phyloP scores from a whole-genome alignment of 306 rosid genomes.

The Betula pendula region DNA sequence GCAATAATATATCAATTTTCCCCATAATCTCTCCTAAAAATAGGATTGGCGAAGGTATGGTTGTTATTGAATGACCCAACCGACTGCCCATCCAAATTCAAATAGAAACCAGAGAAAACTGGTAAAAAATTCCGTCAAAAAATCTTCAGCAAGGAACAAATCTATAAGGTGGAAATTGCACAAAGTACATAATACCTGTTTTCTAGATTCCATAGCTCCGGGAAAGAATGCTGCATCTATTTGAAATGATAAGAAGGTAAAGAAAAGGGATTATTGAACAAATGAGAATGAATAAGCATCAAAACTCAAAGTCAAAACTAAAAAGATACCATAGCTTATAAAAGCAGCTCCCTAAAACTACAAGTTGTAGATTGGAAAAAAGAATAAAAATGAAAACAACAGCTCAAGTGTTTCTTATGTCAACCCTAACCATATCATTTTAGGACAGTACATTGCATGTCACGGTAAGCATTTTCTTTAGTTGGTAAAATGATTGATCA shows the following conservation, averaged over 20 bases:
- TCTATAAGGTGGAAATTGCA: slow-evolving; percentile 17
- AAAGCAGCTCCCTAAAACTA: slow-evolving; percentile 2
- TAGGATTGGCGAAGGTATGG: not conserved
- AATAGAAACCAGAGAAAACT: not conserved
- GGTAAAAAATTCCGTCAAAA: not conserved
- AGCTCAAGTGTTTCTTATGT: slow-evolving; percentile 8
- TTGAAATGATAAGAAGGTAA: slow-evolving; percentile 25
- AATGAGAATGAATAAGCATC: slow-evolving; percentile 9
- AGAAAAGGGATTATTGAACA: slow-evolving; percentile 20
- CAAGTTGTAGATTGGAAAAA: not conserved
- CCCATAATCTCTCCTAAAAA: not conserved
- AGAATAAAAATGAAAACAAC: not conserved
- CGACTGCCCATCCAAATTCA: not conserved
- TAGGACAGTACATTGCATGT: not conserved
- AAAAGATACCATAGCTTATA: not conserved
- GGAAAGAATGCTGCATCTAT: slow-evolving; percentile 75
- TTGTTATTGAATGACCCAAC: not conserved
- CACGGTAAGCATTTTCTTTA: not conserved
- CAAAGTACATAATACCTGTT: slow-evolving; percentile 52
- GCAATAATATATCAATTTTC: not conserved
- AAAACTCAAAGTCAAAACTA: slow-evolving; percentile 7
- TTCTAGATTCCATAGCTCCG: slow-evolving; percentile 86
- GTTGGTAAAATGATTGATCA: slow-evolving; percentile 9
- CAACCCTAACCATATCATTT: slow-evolving; percentile 1
- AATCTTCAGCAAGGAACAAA: slow-evolving; percentile 10